Conservation (phyloP, 1,139 yeast species). For the Yamadazyma epiphylla region DNA sequence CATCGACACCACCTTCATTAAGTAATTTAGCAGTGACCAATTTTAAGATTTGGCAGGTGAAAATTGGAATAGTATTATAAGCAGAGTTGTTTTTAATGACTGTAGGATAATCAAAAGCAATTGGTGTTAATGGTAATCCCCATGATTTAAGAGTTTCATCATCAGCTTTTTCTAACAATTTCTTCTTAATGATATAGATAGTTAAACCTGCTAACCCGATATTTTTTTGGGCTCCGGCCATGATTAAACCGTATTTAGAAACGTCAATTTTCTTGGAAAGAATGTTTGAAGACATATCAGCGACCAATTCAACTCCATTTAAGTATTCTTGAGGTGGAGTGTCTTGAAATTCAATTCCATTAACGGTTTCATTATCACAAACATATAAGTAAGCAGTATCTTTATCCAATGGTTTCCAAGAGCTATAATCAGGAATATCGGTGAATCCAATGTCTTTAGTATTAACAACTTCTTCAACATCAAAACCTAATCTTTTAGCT, state of each 20-base stretch:
- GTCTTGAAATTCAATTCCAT: slow-evolving; percentile 80
- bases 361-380: slow-evolving; percentile 95
- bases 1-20: slow-evolving; percentile 51
- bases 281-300: slow-evolving; percentile 93
- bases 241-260: slow-evolving; percentile 75
- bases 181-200: slow-evolving; percentile 80
- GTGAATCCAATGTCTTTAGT: slow-evolving; percentile 64
- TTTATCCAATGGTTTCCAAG: slow-evolving; percentile 51
- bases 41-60: slow-evolving; percentile 81
- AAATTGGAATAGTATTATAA: slow-evolving; percentile 92
- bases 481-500: slow-evolving; percentile 78
- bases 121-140: slow-evolving; percentile 75
- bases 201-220: slow-evolving; percentile 96
- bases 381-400: slow-evolving; percentile 78
- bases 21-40: slow-evolving; percentile 67
- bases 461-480: slow-evolving; percentile 66
- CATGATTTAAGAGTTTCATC: slow-evolving; percentile 58
- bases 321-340: slow-evolving; percentile 49
- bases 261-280: slow-evolving; percentile 79
- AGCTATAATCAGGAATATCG: slow-evolving; percentile 61
- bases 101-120: slow-evolving; percentile 83
- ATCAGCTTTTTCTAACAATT: slow-evolving; percentile 63
- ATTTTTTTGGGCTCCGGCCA: slow-evolving; percentile 98
- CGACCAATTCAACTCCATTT: slow-evolving; percentile 73
- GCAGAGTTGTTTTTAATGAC: slow-evolving; percentile 87